Base-by-base conservation (phyloP, 371 early-diverging fungal genomes). In the Mucor mucedo region DNA sequence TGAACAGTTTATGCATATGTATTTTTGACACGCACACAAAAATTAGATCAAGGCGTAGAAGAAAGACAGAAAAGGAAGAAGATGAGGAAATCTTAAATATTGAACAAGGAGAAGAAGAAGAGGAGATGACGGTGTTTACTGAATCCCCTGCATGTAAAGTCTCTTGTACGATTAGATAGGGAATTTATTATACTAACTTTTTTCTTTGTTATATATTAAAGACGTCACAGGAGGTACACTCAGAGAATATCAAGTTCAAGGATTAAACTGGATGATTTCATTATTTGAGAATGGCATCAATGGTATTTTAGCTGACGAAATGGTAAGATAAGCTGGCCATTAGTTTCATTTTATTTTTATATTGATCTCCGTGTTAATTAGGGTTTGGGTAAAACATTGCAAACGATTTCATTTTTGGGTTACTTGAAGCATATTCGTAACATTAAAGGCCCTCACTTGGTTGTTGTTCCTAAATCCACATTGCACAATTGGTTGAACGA, bases 371-470 rank as follows among this genome's bases (percentile, higher is more conserved):
- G 21, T 21, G 21, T 21, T n/a, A 13, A 3, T 38, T 58, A 91
- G 96, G 99, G 99, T 59, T 87, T 99, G 49, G 99, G 99, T 42
- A 99, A 99, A 78, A 99, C 99, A 2, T 82, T 99, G 16, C 99
- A 99, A 75, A 92, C 95, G 3, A 98, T 99, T 52, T 93, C 97
- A 11, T 98, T 99, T 75, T 85, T 97, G 42, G 97, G 95, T 16
- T 99, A 91, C 72, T 85, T 97, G 57, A 95, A 93, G 77, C 89
- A 93, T 78, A 88, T 87, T 42, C 88, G 87, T 47, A 83, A 84
- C 53, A 84, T 87, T 21, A 67, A 74, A 28, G 98, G 96, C 2
- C 97, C 97, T 50, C 95, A 94, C 84, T 78, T 95, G 47, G 91
- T 99, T 49, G 95, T 99, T 52, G 99, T 98, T 3, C 99, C 99